Base-by-base conservation (phyloP, 1,284 basidiomycete species). In the Cutaneotrichosporon mucoides region DNA sequence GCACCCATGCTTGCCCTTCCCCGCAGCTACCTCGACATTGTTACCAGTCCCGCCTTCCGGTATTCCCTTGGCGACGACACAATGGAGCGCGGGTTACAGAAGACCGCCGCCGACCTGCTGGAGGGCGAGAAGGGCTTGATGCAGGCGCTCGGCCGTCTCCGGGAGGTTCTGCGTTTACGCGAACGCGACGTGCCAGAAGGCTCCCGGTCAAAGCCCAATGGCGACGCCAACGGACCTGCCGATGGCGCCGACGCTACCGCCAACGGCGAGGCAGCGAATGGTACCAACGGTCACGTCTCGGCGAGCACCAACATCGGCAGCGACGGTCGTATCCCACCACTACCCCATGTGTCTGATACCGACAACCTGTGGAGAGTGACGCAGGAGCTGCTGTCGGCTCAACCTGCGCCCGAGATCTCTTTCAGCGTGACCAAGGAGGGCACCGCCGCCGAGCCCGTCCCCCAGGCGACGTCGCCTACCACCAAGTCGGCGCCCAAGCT, bases 101-200 rank as follows among this genome's bases (percentile, higher is more conserved):
- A 73, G 33, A 79, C 78, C 6, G 74, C 76, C 0, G 72, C 71
- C 37, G 77, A 79, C 53, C 59, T 79, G 34, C 62, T 79, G 35
- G 76, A 79, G 44, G 75, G 76, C 36, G 78, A 79, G 61, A 77
- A 72, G 55, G 73, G 72, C 7, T 57, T 79, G 37, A 66, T 75
- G 65, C 73, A 75, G 57, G 72, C 74, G 24, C 59, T 79, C 8
- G 77, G 78, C 0, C 56, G 73, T 37, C 62, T 78, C 42, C 67
- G 71, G 40, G 73, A 76, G 53, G 71, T 76, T 2, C 60, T 75
- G 4, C 65, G 76, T 10, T 55, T 75, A 1, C 48, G 70, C 4
- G 67, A 70, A 13, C 57, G 69, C 16, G 73, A 75, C 47, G 71
- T 75, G 8, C 69, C 66, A 8, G 62, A 63, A 41, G 59, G 52